These are phyloP conservation scores for Imleria badia DNA, from an alignment of 768 basidiomycete genomes.

Conservation along the genomic window DNA sequence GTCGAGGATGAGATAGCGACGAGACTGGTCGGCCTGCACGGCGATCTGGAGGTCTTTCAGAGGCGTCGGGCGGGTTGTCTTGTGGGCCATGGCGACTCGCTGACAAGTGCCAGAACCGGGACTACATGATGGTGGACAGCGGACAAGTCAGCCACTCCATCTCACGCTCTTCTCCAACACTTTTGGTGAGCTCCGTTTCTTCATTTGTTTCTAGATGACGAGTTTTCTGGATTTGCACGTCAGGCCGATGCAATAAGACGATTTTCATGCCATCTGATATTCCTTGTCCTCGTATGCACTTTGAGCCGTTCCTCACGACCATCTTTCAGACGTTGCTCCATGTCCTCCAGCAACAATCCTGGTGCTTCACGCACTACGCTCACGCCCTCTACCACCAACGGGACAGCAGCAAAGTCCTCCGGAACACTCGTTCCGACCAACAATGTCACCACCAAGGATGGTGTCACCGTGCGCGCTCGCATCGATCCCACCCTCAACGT, in stretches of 20 bases:
- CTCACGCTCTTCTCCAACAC: conserved; percentile 4
- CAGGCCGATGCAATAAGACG: conserved; percentile 53
- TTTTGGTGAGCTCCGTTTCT: conserved; percentile 20
- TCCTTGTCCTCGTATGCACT: background rate
- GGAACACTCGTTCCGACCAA: conserved; percentile 73
- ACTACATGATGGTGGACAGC: background rate
- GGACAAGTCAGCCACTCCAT: conserved; percentile 21
- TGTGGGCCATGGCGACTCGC: conserved; percentile 3
- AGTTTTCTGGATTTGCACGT: conserved; percentile 59
- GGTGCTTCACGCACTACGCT: conserved; percentile 30
- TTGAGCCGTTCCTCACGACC: conserved; percentile 5
- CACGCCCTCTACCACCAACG: conserved; percentile 31
- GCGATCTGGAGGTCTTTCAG: conserved; percentile 21
- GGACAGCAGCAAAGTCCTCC: conserved; percentile 41
- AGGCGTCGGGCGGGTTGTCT: conserved; percentile 9
- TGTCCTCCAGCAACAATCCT: conserved; percentile 31
- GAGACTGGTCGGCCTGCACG: conserved; percentile 9
- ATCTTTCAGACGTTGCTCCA: conserved; percentile 9
- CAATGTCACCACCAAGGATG: conserved; percentile 75
- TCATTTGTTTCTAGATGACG: conserved; percentile 34
- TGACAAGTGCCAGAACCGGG: background rate
- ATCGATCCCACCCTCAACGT: conserved; percentile 84
- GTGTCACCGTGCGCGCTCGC: conserved; percentile 72
- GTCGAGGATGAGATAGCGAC: conserved; percentile 16
- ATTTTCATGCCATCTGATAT: conserved; percentile 44